These are phyloP conservation scores for Penicillium diatomitis DNA, from an alignment of 495 filamentous ascomycete genomes.

Conservation along the genomic window DNA sequence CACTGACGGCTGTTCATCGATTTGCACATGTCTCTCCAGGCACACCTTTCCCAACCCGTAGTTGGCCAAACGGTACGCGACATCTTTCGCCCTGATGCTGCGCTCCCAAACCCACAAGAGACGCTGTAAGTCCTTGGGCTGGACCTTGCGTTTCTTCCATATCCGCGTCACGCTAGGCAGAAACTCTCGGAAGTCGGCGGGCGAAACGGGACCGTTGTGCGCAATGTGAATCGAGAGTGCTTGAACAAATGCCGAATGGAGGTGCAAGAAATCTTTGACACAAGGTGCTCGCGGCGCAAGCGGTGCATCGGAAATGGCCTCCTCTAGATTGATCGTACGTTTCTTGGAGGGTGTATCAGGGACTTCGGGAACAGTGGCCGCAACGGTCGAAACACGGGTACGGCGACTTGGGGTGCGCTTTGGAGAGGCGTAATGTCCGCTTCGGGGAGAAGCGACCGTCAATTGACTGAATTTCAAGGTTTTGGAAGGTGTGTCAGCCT, in stretches of 20 bases:
- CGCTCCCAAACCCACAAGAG: constrained; percentile 34
- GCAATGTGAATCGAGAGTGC: constrained; percentile 33
- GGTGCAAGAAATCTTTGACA: constrained; percentile 26
- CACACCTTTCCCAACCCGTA: constrained; percentile 37
- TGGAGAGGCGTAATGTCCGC: constrained; percentile 27
- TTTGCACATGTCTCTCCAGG: constrained; percentile 14
- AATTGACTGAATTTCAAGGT: constrained; percentile 31
- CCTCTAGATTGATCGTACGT: constrained; percentile 16
- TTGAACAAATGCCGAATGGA: constrained; percentile 33
- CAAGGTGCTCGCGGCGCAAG: constrained; percentile 20
- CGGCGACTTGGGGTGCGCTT: constrained; percentile 16
- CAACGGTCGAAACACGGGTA: constrained; percentile 4
- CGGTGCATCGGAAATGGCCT: constrained; percentile 7
- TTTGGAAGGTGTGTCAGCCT: constrained; percentile 31
- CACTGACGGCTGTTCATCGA: constrained; percentile 18
- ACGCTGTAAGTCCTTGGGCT: constrained; percentile 34
- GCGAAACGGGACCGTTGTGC: constrained; percentile 27
- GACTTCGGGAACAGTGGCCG: constrained; percentile 2
- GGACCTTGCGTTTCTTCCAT: constrained; percentile 42
- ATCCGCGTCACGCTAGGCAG: constrained; percentile 31
- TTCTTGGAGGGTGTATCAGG: constrained; percentile 27
- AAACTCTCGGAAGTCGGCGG: constrained; percentile 35
- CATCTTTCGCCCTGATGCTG: constrained; percentile 10
- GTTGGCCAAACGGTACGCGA: constrained; percentile 31
- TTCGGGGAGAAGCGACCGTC: constrained; percentile 29